Evolutionary conservation across 2,329 filamentous ascomycete genomes (phyloP), one percentile per base, ranked within the genome.

Genomic region (Microthyrium microscopicum): DNA sequence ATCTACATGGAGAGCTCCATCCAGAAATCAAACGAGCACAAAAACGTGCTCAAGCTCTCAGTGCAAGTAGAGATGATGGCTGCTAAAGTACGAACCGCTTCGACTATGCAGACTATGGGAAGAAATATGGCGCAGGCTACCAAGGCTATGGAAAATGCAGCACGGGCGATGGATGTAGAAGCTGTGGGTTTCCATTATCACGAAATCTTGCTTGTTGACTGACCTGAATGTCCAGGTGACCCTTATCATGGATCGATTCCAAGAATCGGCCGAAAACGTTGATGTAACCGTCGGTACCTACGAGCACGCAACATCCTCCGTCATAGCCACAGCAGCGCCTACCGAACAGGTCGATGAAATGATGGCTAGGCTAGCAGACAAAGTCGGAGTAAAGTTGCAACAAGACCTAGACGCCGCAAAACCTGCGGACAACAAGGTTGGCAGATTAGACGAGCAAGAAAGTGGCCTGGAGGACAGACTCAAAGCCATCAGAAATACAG

Each of bases 321-420:
- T 77, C 24, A 91, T 83, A 53, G 80, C 56, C 47, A 77, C 61
- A 51, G 80, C 63, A 53, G 85, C 60, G 58, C 80, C 61, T 56
- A 70, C 92, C 51, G 83, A 91, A 44, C 82, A 85, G 44, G 82
- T 92, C 2, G 83, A 92, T 53, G 74, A 82, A 43, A 59, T 92
- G 40, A 77, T 92, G 57, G 77, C 72, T 42, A 79, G 91, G 57
- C 71, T 89, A 27, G 83, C 83, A 41, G 84, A 92, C 53, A 83
- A 91, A 54, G 82, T 80, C 7, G 84, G 84, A 34, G 70, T 93
- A 33, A 79, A 89, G 55, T 62, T 92, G 40, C 73, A 73, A 43
- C 69, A 77, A 50, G 80, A 89, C 56, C 73, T 92, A 55, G 61
- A 62, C 36, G 58, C 58, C 9, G 67, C 76, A 5, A 59, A 68